These are phyloP conservation scores for Hyphodiscus sp. DNA, from an alignment of 2,329 filamentous ascomycete genomes.

Conservation along the genomic window DNA sequence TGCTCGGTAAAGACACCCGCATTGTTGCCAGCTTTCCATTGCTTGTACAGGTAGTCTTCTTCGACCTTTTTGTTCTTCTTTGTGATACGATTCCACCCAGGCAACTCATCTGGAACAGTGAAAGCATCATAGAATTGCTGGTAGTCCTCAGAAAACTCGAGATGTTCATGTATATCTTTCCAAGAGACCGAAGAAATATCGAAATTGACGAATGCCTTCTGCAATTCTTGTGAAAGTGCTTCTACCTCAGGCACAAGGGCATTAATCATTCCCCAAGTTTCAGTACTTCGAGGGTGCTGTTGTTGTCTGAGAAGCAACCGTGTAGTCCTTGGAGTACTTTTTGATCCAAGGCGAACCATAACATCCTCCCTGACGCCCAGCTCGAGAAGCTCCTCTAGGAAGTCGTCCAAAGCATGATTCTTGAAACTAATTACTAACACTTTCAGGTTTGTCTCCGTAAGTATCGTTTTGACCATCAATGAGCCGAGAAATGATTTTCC, in stretches of 20 bases:
- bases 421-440: conserved; percentile 64
- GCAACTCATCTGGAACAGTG: conserved; percentile 37
- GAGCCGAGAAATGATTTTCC: conserved; percentile 68
- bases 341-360: conserved; percentile 60
- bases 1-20: too few species aligned
- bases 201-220: too few species aligned
- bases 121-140: conserved; percentile 59
- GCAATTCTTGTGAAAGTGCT: too few species aligned
- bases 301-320: conserved; percentile 41
- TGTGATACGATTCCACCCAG: too few species aligned
- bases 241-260: too few species aligned
- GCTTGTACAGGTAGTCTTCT: too few species aligned
- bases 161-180: too few species aligned
- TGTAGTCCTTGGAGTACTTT: conserved; percentile 44
- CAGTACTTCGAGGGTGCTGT: not conserved
- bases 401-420: conserved; percentile 61
- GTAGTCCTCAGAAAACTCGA: too few species aligned
- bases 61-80: too few species aligned
- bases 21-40: too few species aligned
- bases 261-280: too few species aligned
- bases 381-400: conserved; percentile 57
- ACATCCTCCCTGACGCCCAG: conserved; percentile 37
- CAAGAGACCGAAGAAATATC: too few species aligned
- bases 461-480: conserved; percentile 49
- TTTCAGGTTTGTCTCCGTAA: conserved; percentile 40